Evolutionary conservation across 1,139 yeast genomes (phyloP), one percentile per base, ranked within the genome.

Genomic region (Chernovozyma sophiae-reginae): DNA sequence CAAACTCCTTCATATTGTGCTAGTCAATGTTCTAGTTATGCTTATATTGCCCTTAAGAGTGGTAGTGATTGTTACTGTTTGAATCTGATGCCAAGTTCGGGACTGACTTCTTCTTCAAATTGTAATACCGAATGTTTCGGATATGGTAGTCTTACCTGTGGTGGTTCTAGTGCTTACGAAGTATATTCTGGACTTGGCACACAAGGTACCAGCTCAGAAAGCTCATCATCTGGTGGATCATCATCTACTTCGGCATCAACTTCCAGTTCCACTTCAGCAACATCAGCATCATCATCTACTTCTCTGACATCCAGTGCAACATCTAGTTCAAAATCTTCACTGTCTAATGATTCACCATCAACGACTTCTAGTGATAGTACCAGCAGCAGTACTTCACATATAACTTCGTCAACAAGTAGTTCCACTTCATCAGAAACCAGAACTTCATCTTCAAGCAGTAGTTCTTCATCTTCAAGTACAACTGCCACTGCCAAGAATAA

Each of bases 11-110:
- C 66, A 5, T 55, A 64, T 39, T 82, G 90, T 56, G 47, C 69
- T 3, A 33, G 38, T 0, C 47, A 52, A 32, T 82, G 90, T 56
- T 56, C 72, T 4, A 57, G 61, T 19, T 68, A 62, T 40, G 61
- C 77, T 3, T 82, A 77, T 48, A 72, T 79, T 48, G 95, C 92
- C 6, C 48, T 82, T 32, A 59, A 62, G 14, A 52, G 70, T 30
- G 90, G 87, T 29, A 54, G 63, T 36, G 58, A 62, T 16, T 86
- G 96, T 60, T 77, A 67, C 52, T 86, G 96, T 58, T 85, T 90
- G 42, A 52, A 62, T 42, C 45, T 62, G 1, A 52, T 68, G 15
- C 95, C 95, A 1, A 39, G 61, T 13, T 44, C 67, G 2, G 44
- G 60, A 15, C 51, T 54, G 33, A 43, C 45, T 14, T 46, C 37